Base-by-base conservation (phyloP, 495 filamentous ascomycete species). In the Xeromyces bisporus region DNA sequence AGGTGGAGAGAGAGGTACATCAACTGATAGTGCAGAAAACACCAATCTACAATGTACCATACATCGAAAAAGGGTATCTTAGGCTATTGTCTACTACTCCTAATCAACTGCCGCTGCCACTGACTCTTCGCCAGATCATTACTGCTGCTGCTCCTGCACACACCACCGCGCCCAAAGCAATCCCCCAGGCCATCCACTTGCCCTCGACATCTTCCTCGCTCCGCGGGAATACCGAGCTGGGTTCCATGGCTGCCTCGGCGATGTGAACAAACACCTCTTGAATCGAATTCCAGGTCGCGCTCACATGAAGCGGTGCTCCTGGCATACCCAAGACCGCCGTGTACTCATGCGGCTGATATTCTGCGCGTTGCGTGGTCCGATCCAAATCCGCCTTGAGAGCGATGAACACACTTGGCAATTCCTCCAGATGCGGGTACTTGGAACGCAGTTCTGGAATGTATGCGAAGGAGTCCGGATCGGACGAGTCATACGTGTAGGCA, bases 401-500 rank as follows among this genome's bases (percentile, higher is more conserved):
- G 11, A 83, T 76, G 49, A 89, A 97, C 6, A 97, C 69, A 15
- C 82, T 75, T 0, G 89, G 91, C 11, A 96, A 60, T 20, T 81
- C 75, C 40, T 93, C 80, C 7, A 97, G 64, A 30, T 89, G 75
- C 0, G 82, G 76, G 39, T 83, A 78, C 35, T 75, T 72, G 26
- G 73, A 64, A 26, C 85, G 71, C 15, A 96, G 68, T 15, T 78
- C 69, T 18, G 85, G 75, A 23, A 97, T 83, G 44, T 94, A 86
- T 1, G 78, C 68, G 53, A 94, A 97, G 7, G 82, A 92, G 45
- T 93, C 83, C 0, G 91, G 85, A 33, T 96, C 85, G 1, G 81
- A 85, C 3, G 87, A 94, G 54, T 97, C 89, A 56, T 96, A 97
- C 2, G 84, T 77, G 55, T 93, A 97, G 44, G 84, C 89, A 17